Base-by-base conservation (phyloP, 805 yeast genomes). In the Sugiyamaella valdiviana region DNA sequence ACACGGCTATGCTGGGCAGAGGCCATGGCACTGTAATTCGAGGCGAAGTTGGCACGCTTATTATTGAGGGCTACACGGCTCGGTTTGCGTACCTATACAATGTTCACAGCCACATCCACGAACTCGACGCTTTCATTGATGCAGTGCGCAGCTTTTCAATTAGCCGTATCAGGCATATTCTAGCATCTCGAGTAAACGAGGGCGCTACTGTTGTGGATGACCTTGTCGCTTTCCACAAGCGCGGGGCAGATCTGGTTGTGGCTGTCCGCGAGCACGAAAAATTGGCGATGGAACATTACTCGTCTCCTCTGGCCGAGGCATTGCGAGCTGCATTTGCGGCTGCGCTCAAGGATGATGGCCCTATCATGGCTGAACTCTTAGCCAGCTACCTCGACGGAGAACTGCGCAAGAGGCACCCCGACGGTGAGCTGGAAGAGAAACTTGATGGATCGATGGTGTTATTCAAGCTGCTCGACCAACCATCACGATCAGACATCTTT, bases 401-500 rank as follows among this genome's bases (percentile, higher is more conserved):
- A 6, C 14, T 26, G 32, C 32, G 32, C 32, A 26, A 26, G 32
- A 26, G 32, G n/a, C 32, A 26, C 32, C 9, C n/a, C 14, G n/a
- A n/a, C 32, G 32, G 9, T 10, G 32, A 26, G 7, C 32, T 26
- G 3, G 32, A 26, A n/a, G 14, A 12, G 14, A 26, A 26, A n/a
- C 9, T 26, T 12, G 14, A 26, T 12, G 32, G 32, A 12, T 26
- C 32, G n/a, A 26, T 26, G 32, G 14, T 26, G 32, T 7, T 26
- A n/a, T 26, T 26, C 10, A 4, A n/a, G 14, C 10, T 26, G 10
- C 32, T 26, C 7, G 32, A 26, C 14, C 32, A 26, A 7, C 32
- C n/a, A n/a, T 26, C 32, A 6, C 32, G 90, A 63, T 88, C 87
- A 63, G 98, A 91, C 69, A 85, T 93, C 26, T 93, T 93, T 67